Base-by-base conservation (phyloP, 768 basidiomycete genomes). In the Leccinum uliginosum region DNA sequence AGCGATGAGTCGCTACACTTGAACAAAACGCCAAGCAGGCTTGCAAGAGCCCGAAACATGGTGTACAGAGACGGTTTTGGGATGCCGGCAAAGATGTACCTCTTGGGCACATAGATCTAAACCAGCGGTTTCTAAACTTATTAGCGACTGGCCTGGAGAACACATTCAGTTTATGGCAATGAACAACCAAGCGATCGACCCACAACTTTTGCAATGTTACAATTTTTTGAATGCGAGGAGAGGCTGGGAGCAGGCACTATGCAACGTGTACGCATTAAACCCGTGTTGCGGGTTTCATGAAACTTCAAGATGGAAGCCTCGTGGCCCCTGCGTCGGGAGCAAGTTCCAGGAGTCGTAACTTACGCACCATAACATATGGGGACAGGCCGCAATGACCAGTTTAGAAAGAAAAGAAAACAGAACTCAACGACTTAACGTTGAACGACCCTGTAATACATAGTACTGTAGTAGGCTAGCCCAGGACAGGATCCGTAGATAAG, bases 401-500 rank as follows among this genome's bases (percentile, higher is more conserved):
- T 7, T 4, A 10, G 14, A 30, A 27, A 26, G 11, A 19, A 32
- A 21, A 29, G 3, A 50, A 45, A 32, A 34, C 21, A 29, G 47
- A 49, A n/a, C n/a, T n/a, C 23, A 29, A 15, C n/a, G 27, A 27
- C 5, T 2, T 4, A 29, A 23, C 34, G 17, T 24, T 15, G 4
- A 15, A 19, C 12, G 19, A 12, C 10, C 29, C 26, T 14, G 12
- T 24, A 9, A 3, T 3, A 38, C 15, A 17, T 23, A n/a, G n/a
- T n/a, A n/a, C n/a, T n/a, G n/a, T n/a, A n/a, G n/a, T n/a, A n/a
- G n/a, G n/a, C n/a, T 19, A 44, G 51, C 19, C 32, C 21, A 11
- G 34, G 34, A 59, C 48, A 49, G 59, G 53, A 47, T 56, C 3
- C 3, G 29, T 3, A 48, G 64, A 65, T 65, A 63, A 63, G 58